A percentile compares a stretch with the other conserved stretches of the same genome.
Conservation (phyloP, 768 basidiomycete genomes). For the Suillus discolor region DNA sequence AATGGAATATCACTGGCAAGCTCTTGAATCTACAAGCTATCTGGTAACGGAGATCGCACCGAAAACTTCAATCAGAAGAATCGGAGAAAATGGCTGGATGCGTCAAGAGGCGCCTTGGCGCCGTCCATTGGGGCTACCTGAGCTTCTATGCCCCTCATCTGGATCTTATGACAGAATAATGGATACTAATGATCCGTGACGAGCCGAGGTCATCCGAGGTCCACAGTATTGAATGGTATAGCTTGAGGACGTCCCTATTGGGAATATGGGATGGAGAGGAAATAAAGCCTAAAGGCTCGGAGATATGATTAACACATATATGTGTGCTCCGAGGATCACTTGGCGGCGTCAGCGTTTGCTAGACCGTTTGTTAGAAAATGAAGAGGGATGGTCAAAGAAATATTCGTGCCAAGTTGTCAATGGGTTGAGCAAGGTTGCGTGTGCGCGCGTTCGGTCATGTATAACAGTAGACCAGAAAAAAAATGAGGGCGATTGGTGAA, state of each 20-base stretch:
- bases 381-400: not conserved
- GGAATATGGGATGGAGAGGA: constrained; percentile 23
- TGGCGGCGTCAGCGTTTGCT: not conserved
- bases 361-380: not conserved
- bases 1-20: not conserved
- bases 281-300: constrained; percentile 25
- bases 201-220: constrained; percentile 4
- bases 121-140: not conserved
- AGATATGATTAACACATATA: constrained; percentile 1
- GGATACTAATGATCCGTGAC: not conserved
- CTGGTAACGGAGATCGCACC: not conserved
- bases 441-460: not conserved
- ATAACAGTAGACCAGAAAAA: not conserved
- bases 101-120: no score
- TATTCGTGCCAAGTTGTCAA: not conserved
- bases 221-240: not conserved
- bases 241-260: constrained; percentile 11
- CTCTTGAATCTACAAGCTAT: not conserved
- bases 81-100: not conserved
- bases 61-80: not conserved
- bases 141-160: not conserved
- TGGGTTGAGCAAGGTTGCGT: not conserved
- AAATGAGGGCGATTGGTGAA: constrained; percentile 10
- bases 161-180: not conserved
- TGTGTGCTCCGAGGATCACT: not conserved